A percentile compares a stretch with the other conserved stretches of the same genome.
Evolutionary conservation across 352 stramenopile genomes (phyloP).

Genomic region (Globisporangium paddicum): DNA sequence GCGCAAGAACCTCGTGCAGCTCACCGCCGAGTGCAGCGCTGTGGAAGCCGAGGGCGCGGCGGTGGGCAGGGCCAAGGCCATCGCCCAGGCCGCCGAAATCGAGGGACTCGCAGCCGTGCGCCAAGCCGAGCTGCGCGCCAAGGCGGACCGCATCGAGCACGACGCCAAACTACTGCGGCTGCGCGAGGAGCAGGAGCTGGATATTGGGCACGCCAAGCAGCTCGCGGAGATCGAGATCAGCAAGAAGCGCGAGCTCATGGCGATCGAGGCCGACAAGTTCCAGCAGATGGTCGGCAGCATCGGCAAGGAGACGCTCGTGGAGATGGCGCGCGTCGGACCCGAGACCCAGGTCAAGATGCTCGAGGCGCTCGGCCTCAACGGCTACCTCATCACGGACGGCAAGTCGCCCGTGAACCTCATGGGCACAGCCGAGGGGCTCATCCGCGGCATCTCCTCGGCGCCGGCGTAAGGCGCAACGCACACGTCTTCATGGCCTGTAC

Average conservation of each 20-base stretch:
- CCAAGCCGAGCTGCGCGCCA: slow-evolving; percentile 56
- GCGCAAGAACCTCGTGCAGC: slow-evolving; percentile 71
- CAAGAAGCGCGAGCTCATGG: slow-evolving; percentile 78
- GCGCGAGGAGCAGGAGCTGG: slow-evolving; percentile 60
- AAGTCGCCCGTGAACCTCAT: slow-evolving; percentile 79
- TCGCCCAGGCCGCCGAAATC: slow-evolving; percentile 66
- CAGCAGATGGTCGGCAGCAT: slow-evolving; percentile 76
- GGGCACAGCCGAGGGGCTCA: slow-evolving; percentile 66
- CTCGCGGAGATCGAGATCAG: slow-evolving; percentile 61
- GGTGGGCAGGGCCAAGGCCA: slow-evolving; percentile 53
- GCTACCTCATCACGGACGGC: slow-evolving; percentile 80
- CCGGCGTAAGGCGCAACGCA: slow-evolving; percentile 9
- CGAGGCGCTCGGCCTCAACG: slow-evolving; percentile 65
- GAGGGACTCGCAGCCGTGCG: slow-evolving; percentile 62
- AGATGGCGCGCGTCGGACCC: slow-evolving; percentile 60
- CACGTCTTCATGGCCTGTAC: background rate
- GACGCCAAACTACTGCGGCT: slow-evolving; percentile 45
- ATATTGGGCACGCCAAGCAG: slow-evolving; percentile 48
- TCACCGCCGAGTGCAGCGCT: slow-evolving; percentile 63
- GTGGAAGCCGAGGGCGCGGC: slow-evolving; percentile 63
- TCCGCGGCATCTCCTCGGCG: slow-evolving; percentile 58
- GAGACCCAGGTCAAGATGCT: slow-evolving; percentile 82
- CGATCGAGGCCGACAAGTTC: slow-evolving; percentile 78
- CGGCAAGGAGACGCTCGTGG: slow-evolving; percentile 70
- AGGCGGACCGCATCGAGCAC: slow-evolving; percentile 70